Evolutionary conservation across 139 green algal species (phyloP), one percentile per base, ranked within the genome.

Genomic region (Coccomyxa sp.): DNA sequence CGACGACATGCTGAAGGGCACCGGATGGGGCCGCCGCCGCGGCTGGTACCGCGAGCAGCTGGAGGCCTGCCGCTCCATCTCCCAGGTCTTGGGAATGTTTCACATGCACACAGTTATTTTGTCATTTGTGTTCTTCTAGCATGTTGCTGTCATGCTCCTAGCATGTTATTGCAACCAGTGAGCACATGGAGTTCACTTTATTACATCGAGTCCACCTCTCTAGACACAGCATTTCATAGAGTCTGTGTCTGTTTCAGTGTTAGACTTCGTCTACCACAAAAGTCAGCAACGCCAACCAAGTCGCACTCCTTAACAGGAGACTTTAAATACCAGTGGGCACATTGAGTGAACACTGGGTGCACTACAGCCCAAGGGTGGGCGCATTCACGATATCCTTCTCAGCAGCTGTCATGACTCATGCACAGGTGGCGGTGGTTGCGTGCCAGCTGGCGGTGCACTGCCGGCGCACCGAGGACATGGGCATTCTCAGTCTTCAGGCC

Each of bases 1-100:
- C 57, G 84, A 84, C 13, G 84, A 87, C 58, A 58, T 83, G 59
- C 59, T 87, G 74, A 83, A 81, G 71, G 84, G 84, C 58, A 87
- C 79, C 10, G 84, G 84, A 25, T 87, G 84, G 84, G 84, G 84
- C 38, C 75, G 84, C 68, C 58, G 80, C 13, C 76, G 84, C 31
- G 59, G 74, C 59, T 84, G 79, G 79, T 87, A 71, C 79, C 32
- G 84, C 21, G 84, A 87, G 13, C 71, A 81, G 74, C 84, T 87
- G 10, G 84, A 87, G 59, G 38, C 67, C 11, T 84, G 79, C 76
- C 27, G 74, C 31, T 84, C 76, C 31, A 32, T 87, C 21, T 58
- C 79, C 15, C 84, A 87, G 84, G 84, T 79, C 13, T 23, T 17
- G 0, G 14, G 4, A 32, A 57, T 28, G 12, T 1, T 32, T 30